These are phyloP conservation scores for Erysimum pusillum DNA, from an alignment of 441 rosid genomes.

Conservation along the genomic window DNA sequence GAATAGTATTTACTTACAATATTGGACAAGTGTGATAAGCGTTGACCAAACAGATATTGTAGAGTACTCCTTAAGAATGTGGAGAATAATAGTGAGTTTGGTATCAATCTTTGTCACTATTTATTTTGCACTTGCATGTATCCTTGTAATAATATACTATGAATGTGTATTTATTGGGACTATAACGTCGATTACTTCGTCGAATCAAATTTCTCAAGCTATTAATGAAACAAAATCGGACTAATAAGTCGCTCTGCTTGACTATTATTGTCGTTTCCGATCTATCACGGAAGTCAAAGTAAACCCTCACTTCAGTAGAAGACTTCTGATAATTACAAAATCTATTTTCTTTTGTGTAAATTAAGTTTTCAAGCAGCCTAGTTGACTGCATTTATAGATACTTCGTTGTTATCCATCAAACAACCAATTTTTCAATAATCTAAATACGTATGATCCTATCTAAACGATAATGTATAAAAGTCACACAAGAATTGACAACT, in stretches of 20 bases:
- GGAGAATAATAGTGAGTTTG: constrained; percentile 19
- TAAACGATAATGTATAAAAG: constrained; percentile 21
- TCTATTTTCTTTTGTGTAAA: not conserved
- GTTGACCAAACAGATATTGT: constrained; percentile 23
- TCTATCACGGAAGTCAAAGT: constrained; percentile 36
- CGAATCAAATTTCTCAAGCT: constrained; percentile 24
- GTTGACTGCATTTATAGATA: constrained; percentile 46
- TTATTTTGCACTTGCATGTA: constrained; percentile 30
- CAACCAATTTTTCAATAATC: constrained; percentile 26
- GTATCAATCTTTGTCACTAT: constrained; percentile 45
- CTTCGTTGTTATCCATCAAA: constrained; percentile 37
- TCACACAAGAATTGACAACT: constrained; percentile 5
- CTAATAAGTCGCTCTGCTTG: constrained; percentile 36
- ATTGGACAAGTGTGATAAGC: constrained; percentile 7
- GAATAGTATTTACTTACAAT: not conserved
- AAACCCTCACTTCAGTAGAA: constrained; percentile 24
- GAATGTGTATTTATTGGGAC: constrained; percentile 23
- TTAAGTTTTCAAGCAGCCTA: constrained; percentile 18
- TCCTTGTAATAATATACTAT: not conserved
- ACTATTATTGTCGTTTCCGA: constrained; percentile 33
- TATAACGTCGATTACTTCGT: constrained; percentile 1
- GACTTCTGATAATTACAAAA: not conserved
- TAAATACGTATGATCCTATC: not conserved
- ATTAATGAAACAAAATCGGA: constrained; percentile 19
- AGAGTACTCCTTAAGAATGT: constrained; percentile 6